phyloP scores from a whole-genome alignment of 108 stramenopile species.

The Pseudonitzschia delicatissima region DNA sequence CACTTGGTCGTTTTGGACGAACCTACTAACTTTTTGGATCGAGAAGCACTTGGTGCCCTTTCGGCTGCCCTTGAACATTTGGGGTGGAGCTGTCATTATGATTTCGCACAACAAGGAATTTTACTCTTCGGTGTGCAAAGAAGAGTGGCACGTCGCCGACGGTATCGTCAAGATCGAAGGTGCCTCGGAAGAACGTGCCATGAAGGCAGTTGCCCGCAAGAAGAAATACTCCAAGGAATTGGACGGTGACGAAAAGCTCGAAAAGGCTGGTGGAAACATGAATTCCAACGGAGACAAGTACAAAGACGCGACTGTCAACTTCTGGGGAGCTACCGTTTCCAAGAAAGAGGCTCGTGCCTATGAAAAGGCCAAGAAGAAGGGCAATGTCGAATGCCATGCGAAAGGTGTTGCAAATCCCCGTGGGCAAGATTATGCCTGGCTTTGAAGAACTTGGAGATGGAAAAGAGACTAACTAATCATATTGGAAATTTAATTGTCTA shows the following conservation, averaged over 20 bases:
- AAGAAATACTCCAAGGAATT: constrained; percentile 81
- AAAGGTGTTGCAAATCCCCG: constrained; percentile 81
- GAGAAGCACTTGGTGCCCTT: constrained; percentile 94
- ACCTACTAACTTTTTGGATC: constrained; percentile 99
- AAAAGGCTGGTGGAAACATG: constrained; percentile 79
- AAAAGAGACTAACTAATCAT: constrained; percentile 19
- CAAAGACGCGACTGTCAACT: constrained; percentile 84
- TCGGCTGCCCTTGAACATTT: constrained; percentile 89
- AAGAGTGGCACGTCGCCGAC: constrained; percentile 92
- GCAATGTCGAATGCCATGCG: constrained; percentile 80
- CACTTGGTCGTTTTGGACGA: constrained; percentile 96
- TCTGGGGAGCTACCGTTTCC: constrained; percentile 81
- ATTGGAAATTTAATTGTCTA: background rate
- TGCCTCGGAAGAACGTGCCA: constrained; percentile 76
- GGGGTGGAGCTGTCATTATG: constrained; percentile 97
- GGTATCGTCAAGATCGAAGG: constrained; percentile 81
- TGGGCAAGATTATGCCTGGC: constrained; percentile 89
- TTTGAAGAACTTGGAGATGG: constrained; percentile 88
- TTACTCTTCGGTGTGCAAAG: constrained; percentile 87
- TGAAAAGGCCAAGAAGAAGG: constrained; percentile 91
- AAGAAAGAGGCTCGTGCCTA: constrained; percentile 88
- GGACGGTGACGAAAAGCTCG: constrained; percentile 52
- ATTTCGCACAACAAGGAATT: constrained; percentile 98
- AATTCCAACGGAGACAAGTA: constrained; percentile 85
- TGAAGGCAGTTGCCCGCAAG: constrained; percentile 88